A percentile compares a stretch with the other conserved stretches of the same genome.
These are phyloP conservation scores for Boletus reticuloceps DNA, from an alignment of 768 basidiomycete species.

Conservation along the genomic window DNA sequence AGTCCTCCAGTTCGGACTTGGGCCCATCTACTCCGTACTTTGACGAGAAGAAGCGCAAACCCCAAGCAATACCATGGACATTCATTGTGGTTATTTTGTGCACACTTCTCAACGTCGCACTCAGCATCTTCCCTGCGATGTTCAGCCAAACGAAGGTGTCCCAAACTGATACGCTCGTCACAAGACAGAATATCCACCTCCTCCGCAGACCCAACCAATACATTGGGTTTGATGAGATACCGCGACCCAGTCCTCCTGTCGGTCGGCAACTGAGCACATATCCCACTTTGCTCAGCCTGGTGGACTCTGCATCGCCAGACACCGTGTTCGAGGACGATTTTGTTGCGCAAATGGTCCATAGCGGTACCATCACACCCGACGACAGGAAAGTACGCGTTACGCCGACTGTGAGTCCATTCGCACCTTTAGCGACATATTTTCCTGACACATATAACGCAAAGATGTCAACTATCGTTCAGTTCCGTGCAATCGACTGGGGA, in stretches of 20 bases:
- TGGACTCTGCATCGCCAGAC: constrained; percentile 6
- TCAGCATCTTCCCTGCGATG: neutral
- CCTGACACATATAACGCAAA: neutral
- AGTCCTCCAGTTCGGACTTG: neutral
- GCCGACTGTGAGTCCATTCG: neutral
- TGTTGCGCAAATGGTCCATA: constrained; percentile 3
- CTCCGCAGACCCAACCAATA: constrained; percentile 10
- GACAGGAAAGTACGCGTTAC: constrained; percentile 7
- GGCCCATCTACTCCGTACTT: neutral
- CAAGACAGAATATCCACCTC: constrained; percentile 7
- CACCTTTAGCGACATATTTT: no score
- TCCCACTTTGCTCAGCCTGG: constrained; percentile 7
- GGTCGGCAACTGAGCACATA: constrained; percentile 2
- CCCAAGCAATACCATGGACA: constrained; percentile 5
- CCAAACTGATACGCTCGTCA: neutral
- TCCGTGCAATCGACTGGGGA: constrained; percentile 15
- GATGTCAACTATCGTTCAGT: constrained; percentile 15
- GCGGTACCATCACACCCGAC: constrained; percentile 8
- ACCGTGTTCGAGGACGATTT: constrained; percentile 8
- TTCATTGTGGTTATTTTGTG: neutral
- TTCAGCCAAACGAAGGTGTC: neutral
- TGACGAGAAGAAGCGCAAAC: neutral
- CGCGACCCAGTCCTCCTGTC: constrained; percentile 1
- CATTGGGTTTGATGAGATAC: constrained; percentile 10
- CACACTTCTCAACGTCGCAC: constrained; percentile 6